Base-by-base conservation (phyloP, 2,329 filamentous ascomycete genomes). In the Cercospora citrullina region DNA sequence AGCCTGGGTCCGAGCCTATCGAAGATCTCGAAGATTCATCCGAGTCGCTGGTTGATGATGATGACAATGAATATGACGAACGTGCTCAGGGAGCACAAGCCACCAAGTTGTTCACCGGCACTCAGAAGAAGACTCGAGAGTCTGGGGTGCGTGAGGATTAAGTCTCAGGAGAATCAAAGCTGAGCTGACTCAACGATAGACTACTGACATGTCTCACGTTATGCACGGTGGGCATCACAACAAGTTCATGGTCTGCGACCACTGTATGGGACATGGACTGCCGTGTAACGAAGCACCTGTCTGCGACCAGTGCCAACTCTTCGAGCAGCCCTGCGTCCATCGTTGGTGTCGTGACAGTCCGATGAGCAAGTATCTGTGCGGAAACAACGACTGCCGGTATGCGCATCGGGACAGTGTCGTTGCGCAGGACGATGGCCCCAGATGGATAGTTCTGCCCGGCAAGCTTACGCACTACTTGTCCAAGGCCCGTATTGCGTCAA, bases 161-260 rank as follows among this genome's bases (percentile, higher is more conserved):
- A n/a, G n/a, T n/a, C n/a, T n/a, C n/a, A n/a, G n/a, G n/a, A n/a
- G n/a, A n/a, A n/a, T n/a, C 9, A 23, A 21, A 3, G 18, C 2
- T 23, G 21, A 53, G 12, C 21, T 53, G 5, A 53, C 21, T 4
- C 16, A 6, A 16, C 0, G 0, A 5, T 33, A 65, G 64, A 64
- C 14, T 0, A 30, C 33, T 0, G 63, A 68, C 14, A 53, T 10
- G 8, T 36, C 53, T 5, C 42, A 63, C n/a, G 31, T 26, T 21
- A 28, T n/a, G 0, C 59, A 68, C 14, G 65, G 59, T 10, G 39
- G 53, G 3, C 9, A 55, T 7, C 48, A 55, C 36, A 60, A 60
- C 10, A 66, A 69, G 42, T 69, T 64, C 64, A 69, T 71, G 39
- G 68, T 70, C 8, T 72, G 70, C n/a, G 66, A 70, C 33, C 70